Evolutionary conservation across 2,329 filamentous ascomycete genomes (phyloP).

Genomic region (Neofusicoccum laricinum): DNA sequence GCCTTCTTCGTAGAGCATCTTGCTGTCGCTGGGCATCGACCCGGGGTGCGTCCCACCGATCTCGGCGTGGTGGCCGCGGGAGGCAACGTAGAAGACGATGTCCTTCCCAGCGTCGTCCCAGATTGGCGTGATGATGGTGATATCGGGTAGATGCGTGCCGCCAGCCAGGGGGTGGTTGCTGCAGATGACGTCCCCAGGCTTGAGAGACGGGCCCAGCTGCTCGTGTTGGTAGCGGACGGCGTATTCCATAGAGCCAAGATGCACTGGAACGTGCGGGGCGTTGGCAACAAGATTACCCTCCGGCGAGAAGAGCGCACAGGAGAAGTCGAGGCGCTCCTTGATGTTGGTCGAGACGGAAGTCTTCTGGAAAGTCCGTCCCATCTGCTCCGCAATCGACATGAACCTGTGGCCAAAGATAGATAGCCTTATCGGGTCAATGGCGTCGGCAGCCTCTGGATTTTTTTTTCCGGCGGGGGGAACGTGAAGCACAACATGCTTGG

Average conservation of each 20-base stretch:
- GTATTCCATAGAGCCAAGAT: slow-evolving; percentile 44
- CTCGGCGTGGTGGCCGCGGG: slow-evolving; percentile 40
- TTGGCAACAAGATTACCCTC: slow-evolving; percentile 44
- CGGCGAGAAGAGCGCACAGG: slow-evolving; percentile 43
- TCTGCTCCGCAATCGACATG: slow-evolving; percentile 60
- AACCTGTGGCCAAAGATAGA: slow-evolving; percentile 57
- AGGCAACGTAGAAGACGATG: slow-evolving; percentile 41
- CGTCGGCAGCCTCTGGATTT: slow-evolving; percentile 21
- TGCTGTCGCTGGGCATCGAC: slow-evolving; percentile 44
- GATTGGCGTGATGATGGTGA: slow-evolving; percentile 43
- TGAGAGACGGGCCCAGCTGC: slow-evolving; percentile 32
- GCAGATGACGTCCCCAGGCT: slow-evolving; percentile 40
- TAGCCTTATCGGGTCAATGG: slow-evolving; percentile 51
- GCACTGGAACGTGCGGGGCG: slow-evolving; percentile 42
- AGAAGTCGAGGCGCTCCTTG: slow-evolving; percentile 45
- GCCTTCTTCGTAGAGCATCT: slow-evolving; percentile 46
- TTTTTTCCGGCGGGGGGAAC: slow-evolving; percentile 28
- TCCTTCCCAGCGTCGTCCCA: slow-evolving; percentile 27
- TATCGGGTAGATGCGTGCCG: slow-evolving; percentile 42
- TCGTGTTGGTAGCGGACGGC: slow-evolving; percentile 40
- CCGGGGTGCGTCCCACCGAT: slow-evolving; percentile 40
- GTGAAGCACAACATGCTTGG: slow-evolving; percentile 42
- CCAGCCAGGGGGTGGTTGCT: slow-evolving; percentile 42
- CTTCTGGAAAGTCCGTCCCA: slow-evolving; percentile 56
- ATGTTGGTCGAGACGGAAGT: slow-evolving; percentile 53